Percentiles rank a stretch among this genome's conserved stretches.
phyloP scores from a whole-genome alignment of 371 early-diverging fungal species.

The Mortierella sp. region DNA sequence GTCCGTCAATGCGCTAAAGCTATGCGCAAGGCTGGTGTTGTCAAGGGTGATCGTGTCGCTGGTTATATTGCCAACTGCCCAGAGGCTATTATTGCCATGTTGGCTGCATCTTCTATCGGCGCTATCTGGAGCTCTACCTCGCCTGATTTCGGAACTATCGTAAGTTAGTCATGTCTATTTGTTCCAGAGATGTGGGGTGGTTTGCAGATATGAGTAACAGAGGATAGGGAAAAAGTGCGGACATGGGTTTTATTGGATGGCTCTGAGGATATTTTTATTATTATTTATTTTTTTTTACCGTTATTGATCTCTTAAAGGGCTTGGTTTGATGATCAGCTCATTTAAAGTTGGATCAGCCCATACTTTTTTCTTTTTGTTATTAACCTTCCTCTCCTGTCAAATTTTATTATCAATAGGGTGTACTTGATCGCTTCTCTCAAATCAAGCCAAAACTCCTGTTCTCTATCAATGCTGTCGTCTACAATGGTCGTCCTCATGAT shows the following conservation, averaged over 20 bases:
- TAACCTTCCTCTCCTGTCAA: background rate
- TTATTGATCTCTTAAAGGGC: background rate
- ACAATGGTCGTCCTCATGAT: conserved; percentile 90
- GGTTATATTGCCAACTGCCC: conserved; percentile 84
- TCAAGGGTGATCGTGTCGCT: conserved; percentile 91
- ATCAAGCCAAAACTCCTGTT: conserved; percentile 95
- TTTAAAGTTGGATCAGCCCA: conserved; percentile 9
- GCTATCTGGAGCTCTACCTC: conserved; percentile 97
- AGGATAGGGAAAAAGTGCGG: conserved; percentile 10
- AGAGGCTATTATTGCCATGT: conserved; percentile 76
- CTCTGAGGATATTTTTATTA: background rate
- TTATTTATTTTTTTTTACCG: conserved; percentile 7
- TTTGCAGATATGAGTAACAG: conserved; percentile 7
- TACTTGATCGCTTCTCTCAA: conserved; percentile 95
- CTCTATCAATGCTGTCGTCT: conserved; percentile 88
- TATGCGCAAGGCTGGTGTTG: conserved; percentile 77
- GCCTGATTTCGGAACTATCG: conserved; percentile 94
- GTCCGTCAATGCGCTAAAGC: conserved; percentile 84
- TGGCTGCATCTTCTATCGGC: conserved; percentile 95
- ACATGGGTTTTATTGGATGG: conserved; percentile 15
- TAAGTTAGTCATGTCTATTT: conserved; percentile 51
- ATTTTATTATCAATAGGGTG: conserved; percentile 68
- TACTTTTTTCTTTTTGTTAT: conserved; percentile 1
- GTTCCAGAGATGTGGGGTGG: background rate
- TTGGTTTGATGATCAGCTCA: conserved; percentile 15